These are phyloP conservation scores for Balansia obtecta DNA, from an alignment of 2,329 filamentous ascomycete species.

Conservation along the genomic window DNA sequence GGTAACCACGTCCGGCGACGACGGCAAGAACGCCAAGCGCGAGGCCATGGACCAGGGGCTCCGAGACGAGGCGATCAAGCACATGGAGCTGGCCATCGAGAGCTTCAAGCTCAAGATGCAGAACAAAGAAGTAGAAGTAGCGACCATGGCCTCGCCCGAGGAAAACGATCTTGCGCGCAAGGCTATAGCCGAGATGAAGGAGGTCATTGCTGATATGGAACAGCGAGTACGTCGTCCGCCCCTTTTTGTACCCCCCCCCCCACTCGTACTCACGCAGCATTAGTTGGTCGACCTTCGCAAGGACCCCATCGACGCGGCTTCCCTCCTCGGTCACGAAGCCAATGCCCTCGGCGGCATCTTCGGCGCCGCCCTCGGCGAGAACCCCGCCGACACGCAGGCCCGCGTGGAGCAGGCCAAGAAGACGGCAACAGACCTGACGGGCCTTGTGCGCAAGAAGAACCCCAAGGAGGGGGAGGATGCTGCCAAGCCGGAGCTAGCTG, in stretches of 20 bases:
- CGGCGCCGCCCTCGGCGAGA: constrained; percentile 50
- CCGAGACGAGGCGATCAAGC: constrained; percentile 55
- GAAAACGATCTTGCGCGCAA: constrained; percentile 51
- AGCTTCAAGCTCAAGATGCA: constrained; percentile 60
- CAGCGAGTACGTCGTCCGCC: constrained; percentile 42
- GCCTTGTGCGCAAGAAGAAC: constrained; percentile 64
- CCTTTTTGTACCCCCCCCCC: neutral
- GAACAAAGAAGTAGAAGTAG: constrained; percentile 55
- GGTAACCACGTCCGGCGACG: constrained; percentile 47
- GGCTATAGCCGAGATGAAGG: constrained; percentile 60
- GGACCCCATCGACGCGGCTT: constrained; percentile 36
- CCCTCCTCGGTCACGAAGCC: constrained; percentile 20
- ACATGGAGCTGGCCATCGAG: constrained; percentile 63
- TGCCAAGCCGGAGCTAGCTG: constrained; percentile 7
- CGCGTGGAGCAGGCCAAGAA: constrained; percentile 61
- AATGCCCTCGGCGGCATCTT: constrained; percentile 47
- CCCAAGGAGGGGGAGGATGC: constrained; percentile 20
- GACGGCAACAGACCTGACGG: constrained; percentile 59
- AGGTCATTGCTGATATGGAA: constrained; percentile 69
- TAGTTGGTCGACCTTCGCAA: constrained; percentile 56
- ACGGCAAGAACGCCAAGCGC: constrained; percentile 32
- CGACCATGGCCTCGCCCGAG: constrained; percentile 49
- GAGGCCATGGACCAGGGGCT: constrained; percentile 52
- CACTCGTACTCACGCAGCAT: constrained; percentile 4
- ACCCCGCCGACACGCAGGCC: constrained; percentile 46